Evolutionary conservation across 441 rosid species (phyloP).

Genomic region (Gossypium davidsonii): DNA sequence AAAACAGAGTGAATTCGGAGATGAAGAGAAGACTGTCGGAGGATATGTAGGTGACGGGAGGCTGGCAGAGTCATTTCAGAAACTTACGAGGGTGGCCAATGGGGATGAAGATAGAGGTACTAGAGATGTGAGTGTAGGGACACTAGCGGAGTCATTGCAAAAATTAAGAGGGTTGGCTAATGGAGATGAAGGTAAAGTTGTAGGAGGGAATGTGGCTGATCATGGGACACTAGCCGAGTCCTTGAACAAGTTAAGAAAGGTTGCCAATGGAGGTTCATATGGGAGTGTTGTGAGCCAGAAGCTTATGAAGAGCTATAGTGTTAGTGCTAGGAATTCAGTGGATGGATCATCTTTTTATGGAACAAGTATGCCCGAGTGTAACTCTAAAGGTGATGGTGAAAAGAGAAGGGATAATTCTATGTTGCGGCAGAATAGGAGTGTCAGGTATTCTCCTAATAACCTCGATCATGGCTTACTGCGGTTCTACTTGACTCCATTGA

Average conservation of each 20-base stretch:
- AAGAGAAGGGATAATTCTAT: constrained; percentile 30
- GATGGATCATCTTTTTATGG: constrained; percentile 27
- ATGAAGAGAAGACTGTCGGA: constrained; percentile 21
- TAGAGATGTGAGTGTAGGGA: constrained; percentile 28
- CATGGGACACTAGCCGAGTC: constrained; percentile 12
- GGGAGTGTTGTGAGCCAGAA: background rate
- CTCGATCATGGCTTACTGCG: constrained; percentile 40
- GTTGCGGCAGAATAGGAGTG: constrained; percentile 24
- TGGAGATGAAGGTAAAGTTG: constrained; percentile 26
- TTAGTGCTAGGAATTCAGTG: constrained; percentile 30
- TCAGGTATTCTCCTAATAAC: constrained; percentile 27
- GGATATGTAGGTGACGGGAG: constrained; percentile 29
- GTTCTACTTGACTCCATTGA: constrained; percentile 52
- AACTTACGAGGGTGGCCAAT: constrained; percentile 10
- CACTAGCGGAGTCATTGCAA: constrained; percentile 36
- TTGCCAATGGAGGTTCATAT: constrained; percentile 8
- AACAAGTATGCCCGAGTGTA: constrained; percentile 15
- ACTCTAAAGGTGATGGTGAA: constrained; percentile 18
- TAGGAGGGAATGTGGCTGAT: background rate
- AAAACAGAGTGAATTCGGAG: constrained; percentile 16
- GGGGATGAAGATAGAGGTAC: constrained; percentile 7
- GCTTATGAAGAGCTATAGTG: constrained; percentile 32
- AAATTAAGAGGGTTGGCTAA: constrained; percentile 34
- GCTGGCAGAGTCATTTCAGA: constrained; percentile 10
- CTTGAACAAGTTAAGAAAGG: constrained; percentile 12